Percentiles rank a stretch among this genome's conserved stretches.
phyloP scores from a whole-genome alignment of 352 stramenopile genomes.

The Globisporangium rhizosaccharum region DNA sequence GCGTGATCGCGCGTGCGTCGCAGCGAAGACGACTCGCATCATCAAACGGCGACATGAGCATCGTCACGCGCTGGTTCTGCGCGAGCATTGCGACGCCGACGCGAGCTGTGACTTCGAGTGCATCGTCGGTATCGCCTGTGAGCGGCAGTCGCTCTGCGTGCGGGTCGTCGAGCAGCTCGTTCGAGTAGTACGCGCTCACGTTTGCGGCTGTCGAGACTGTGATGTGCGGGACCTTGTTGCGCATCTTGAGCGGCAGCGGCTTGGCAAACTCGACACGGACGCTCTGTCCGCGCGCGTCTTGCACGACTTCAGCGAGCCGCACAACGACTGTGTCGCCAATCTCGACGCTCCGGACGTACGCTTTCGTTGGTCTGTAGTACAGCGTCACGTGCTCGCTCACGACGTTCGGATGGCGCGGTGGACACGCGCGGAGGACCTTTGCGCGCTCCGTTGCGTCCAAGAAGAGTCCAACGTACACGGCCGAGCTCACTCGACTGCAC shows the following conservation, averaged over 20 bases:
- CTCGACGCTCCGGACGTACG: conserved; percentile 40
- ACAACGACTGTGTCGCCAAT: conserved; percentile 37
- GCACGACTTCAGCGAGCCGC: conserved; percentile 28
- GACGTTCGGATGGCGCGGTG: conserved; percentile 27
- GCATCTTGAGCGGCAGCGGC: conserved; percentile 23
- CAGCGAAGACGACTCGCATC: neutral
- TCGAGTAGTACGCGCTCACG: conserved; percentile 59
- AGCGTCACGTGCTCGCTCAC: conserved; percentile 63
- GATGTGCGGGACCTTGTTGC: conserved; percentile 61
- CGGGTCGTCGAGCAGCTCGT: conserved; percentile 38
- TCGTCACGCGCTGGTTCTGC: conserved; percentile 35
- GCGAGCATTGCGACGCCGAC: conserved; percentile 32
- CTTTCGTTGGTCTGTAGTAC: conserved; percentile 47
- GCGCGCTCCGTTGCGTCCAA: conserved; percentile 24
- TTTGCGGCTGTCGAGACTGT: conserved; percentile 45
- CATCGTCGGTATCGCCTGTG: neutral
- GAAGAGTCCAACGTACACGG: conserved; percentile 56
- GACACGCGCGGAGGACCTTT: conserved; percentile 28
- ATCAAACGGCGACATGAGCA: conserved; percentile 27
- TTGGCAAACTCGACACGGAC: conserved; percentile 44
- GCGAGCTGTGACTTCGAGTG: conserved; percentile 16
- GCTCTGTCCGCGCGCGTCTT: conserved; percentile 39
- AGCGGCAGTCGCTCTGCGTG: conserved; percentile 19
- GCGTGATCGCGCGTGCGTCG: conserved; percentile 1
- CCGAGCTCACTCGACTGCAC: conserved; percentile 23